Evolutionary conservation across 2,329 filamentous ascomycete species (phyloP).

Genomic region (Sporothrix brasiliensis): DNA sequence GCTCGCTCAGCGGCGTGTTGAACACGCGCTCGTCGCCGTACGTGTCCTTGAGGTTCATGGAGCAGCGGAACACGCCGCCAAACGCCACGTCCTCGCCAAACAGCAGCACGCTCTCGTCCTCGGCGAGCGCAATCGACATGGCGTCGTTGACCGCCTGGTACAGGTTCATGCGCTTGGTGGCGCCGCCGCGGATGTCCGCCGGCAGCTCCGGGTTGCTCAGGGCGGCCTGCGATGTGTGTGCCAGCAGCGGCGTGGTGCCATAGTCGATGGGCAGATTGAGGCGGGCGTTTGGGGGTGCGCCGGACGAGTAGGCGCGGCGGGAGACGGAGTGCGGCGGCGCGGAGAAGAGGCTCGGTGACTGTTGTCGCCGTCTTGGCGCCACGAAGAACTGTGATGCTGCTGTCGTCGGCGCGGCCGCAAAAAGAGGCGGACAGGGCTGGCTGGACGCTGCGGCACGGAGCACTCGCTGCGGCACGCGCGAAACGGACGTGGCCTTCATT

Average conservation of each 20-base stretch:
- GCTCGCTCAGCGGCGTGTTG: slow-evolving; percentile 92
- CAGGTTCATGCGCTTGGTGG: slow-evolving; percentile 86
- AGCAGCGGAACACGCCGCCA: slow-evolving; percentile 93
- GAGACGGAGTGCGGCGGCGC: too few relatives aligned
- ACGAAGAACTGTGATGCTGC: slow-evolving; percentile 3
- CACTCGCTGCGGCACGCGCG: slow-evolving; percentile 23
- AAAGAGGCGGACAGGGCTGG: not conserved
- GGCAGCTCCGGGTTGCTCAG: slow-evolving; percentile 74
- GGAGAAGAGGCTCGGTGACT: not conserved
- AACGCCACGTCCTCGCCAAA: slow-evolving; percentile 98
- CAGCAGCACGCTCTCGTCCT: slow-evolving; percentile 82
- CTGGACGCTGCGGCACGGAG: slow-evolving; percentile 13
- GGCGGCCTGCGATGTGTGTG: slow-evolving; percentile 75
- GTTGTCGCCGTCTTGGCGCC: slow-evolving; percentile 19
- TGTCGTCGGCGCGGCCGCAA: slow-evolving; percentile 1
- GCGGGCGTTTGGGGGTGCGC: slow-evolving; percentile 58
- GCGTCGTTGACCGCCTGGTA: slow-evolving; percentile 94
- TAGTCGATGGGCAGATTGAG: slow-evolving; percentile 91
- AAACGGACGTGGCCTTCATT: slow-evolving; percentile 13
- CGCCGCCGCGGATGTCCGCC: slow-evolving; percentile 59
- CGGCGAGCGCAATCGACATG: slow-evolving; percentile 75
- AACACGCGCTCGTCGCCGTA: slow-evolving; percentile 90
- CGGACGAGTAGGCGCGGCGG: slow-evolving; percentile 53
- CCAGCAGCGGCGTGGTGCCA: slow-evolving; percentile 74
- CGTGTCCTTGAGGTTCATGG: slow-evolving; percentile 84